A percentile compares a stretch with the other conserved stretches of the same genome.
phyloP scores from a whole-genome alignment of 805 yeast species.

The Saccharomycopsis javanensis region DNA sequence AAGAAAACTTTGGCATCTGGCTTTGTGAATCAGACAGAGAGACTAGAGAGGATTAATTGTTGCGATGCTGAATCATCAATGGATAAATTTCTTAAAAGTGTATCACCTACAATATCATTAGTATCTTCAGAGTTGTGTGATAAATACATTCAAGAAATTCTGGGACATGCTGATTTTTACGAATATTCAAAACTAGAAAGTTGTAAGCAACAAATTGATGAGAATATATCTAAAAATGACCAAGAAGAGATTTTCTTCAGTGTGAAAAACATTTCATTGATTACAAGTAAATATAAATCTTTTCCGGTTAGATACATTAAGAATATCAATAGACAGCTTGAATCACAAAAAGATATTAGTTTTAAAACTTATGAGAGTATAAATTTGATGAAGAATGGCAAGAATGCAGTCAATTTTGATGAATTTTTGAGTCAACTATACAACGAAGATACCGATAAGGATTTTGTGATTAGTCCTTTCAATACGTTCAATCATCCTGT shows the following conservation, averaged over 20 bases:
- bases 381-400: background rate
- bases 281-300: slow-evolving; percentile 11
- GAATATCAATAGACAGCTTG: slow-evolving; percentile 3
- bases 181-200: background rate
- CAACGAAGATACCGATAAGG: slow-evolving; percentile 5
- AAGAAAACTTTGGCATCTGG: background rate
- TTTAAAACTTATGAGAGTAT: background rate
- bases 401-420: background rate
- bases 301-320: slow-evolving; percentile 16
- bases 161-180: background rate
- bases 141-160: background rate
- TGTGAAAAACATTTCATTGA: slow-evolving; percentile 17
- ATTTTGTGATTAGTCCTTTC: slow-evolving; percentile 14
- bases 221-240: background rate
- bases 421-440: slow-evolving; percentile 6
- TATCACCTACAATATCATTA: background rate
- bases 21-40: background rate
- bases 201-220: background rate
- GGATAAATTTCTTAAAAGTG: background rate
- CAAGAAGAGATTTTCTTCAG: slow-evolving; percentile 3
- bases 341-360: background rate
- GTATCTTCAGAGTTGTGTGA: background rate
- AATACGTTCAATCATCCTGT: slow-evolving; percentile 20
- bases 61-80: background rate
- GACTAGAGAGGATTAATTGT: background rate